Conservation (phyloP, 2,329 filamentous ascomycete species). For the Arthrobotrys musiformis region DNA sequence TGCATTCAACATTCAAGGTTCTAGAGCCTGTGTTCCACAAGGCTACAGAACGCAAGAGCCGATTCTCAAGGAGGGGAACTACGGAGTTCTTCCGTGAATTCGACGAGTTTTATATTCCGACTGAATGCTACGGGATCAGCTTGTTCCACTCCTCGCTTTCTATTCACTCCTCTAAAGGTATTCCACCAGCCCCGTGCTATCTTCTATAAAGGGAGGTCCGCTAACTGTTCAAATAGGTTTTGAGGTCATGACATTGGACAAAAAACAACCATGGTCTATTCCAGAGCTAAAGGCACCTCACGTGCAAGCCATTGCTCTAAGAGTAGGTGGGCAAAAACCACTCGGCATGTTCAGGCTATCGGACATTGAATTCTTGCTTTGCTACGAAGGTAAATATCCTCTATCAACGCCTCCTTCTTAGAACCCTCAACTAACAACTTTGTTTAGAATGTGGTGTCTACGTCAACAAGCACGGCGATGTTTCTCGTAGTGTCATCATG, state of each 20-base stretch:
- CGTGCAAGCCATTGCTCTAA: slow-evolving; percentile 75
- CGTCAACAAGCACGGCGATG: slow-evolving; percentile 96
- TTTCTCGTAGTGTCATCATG: slow-evolving; percentile 94
- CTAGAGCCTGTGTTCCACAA: slow-evolving; percentile 96
- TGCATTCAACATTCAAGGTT: slow-evolving; percentile 95
- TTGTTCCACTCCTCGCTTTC: slow-evolving; percentile 95
- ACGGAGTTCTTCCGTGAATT: slow-evolving; percentile 98
- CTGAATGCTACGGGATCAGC: slow-evolving; percentile 93
- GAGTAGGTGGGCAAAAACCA: slow-evolving; percentile 83
- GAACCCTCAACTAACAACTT: not conserved
- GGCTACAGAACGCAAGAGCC: slow-evolving; percentile 81
- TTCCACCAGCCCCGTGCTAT: not conserved
- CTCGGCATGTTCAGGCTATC: slow-evolving; percentile 96
- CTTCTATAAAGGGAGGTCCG: not conserved
- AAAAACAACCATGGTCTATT: slow-evolving; percentile 94
- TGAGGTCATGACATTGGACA: slow-evolving; percentile 95
- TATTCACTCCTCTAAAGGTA: slow-evolving; percentile 85
- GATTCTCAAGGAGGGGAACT: slow-evolving; percentile 74
- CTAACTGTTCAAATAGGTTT: slow-evolving; percentile 65
- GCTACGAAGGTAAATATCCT: slow-evolving; percentile 72
- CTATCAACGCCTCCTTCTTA: not conserved
- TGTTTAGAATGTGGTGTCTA: slow-evolving; percentile 86
- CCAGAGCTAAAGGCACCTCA: slow-evolving; percentile 85
- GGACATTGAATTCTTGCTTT: slow-evolving; percentile 89
- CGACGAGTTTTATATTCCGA: slow-evolving; percentile 97